phyloP scores from a whole-genome alignment of 2,329 filamentous ascomycete species.

The Apiospora rasikravindrae region DNA sequence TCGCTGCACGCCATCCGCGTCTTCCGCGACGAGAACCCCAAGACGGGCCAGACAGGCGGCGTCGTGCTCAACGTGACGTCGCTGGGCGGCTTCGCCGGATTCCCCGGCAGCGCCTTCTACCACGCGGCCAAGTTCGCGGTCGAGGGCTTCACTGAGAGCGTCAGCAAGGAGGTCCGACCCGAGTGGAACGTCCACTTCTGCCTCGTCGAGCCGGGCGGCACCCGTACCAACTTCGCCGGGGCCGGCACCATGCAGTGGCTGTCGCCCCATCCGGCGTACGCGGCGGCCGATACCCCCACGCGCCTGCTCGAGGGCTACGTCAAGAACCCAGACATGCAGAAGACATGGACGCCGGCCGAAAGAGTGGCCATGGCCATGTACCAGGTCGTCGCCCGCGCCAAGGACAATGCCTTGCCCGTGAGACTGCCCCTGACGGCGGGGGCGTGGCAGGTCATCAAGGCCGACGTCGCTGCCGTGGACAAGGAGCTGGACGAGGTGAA shows the following conservation, averaged over 20 bases:
- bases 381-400: no score
- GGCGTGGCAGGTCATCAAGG: no score
- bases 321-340: background rate
- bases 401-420: no score
- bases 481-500: no score
- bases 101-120: conserved; percentile 31
- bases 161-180: conserved; percentile 28
- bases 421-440: no score
- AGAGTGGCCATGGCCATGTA: no score
- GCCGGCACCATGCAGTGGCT: conserved; percentile 23
- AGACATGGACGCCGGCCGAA: no score
- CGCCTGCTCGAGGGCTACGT: conserved; percentile 2
- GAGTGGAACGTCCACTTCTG: conserved; percentile 34
- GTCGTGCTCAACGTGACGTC: conserved; percentile 31
- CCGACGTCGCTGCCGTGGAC: no score
- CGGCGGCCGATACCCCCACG: conserved; percentile 24
- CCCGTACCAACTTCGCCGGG: conserved; percentile 25
- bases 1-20: no score
- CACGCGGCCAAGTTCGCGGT: conserved; percentile 32
- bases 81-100: conserved; percentile 29
- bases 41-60: conserved; percentile 21
- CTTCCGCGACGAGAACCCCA: no score
- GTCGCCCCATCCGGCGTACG: conserved; percentile 25
- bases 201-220: conserved; percentile 29
- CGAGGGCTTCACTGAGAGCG: conserved; percentile 29